phyloP scores from a whole-genome alignment of 495 filamentous ascomycete genomes.

The Aspergillus steynii region DNA sequence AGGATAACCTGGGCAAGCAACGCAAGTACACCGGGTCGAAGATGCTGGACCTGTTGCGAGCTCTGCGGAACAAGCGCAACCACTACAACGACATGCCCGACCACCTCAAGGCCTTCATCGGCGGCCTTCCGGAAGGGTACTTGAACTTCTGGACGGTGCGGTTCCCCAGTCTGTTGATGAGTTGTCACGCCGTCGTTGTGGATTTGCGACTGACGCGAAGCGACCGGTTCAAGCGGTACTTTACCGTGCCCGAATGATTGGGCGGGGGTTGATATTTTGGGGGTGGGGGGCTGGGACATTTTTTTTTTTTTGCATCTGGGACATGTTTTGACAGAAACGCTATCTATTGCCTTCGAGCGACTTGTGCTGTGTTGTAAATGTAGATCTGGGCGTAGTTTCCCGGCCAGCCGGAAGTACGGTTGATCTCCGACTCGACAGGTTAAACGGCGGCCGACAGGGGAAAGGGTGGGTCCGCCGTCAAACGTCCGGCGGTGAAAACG shows the following conservation, averaged over 20 bases:
- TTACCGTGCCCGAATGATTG: slow-evolving; percentile 34
- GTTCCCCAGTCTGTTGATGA: slow-evolving; percentile 83
- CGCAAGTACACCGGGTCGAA: slow-evolving; percentile 85
- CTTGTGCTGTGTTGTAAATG: too few species aligned
- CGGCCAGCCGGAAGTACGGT: too few species aligned
- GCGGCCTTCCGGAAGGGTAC: slow-evolving; percentile 80
- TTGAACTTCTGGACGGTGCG: slow-evolving; percentile 78
- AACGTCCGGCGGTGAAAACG: background rate
- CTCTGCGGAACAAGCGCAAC: slow-evolving; percentile 91
- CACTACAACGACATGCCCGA: slow-evolving; percentile 92
- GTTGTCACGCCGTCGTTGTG: slow-evolving; percentile 72
- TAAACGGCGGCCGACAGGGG: background rate
- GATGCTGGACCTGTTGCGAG: slow-evolving; percentile 84
- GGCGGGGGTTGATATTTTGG: background rate
- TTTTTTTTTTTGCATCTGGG: background rate
- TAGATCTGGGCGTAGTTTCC: too few species aligned
- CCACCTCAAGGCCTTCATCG: slow-evolving; percentile 73
- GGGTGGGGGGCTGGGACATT: background rate
- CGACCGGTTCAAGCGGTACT: slow-evolving; percentile 80
- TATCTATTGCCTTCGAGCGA: background rate
- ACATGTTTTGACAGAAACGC: background rate
- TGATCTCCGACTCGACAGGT: background rate
- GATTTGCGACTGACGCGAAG: slow-evolving; percentile 62
- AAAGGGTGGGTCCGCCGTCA: too few species aligned
- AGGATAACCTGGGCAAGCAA: slow-evolving; percentile 88